A percentile compares a stretch with the other conserved stretches of the same genome.
Conservation (phyloP, 352 stramenopile genomes). For the Pythium sp. region DNA sequence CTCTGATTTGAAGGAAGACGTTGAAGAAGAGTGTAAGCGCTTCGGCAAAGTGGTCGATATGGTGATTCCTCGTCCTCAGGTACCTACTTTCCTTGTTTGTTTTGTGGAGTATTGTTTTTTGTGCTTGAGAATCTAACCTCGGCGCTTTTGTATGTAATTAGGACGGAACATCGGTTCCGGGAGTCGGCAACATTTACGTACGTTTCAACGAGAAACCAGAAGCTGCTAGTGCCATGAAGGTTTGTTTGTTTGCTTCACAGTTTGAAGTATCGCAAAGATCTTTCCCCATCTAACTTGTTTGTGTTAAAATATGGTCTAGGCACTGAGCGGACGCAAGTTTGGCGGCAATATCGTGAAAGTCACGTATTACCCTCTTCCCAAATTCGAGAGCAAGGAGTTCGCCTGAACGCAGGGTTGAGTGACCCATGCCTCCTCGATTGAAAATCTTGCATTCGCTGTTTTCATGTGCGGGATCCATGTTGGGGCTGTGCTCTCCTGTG, state of each 20-base stretch:
- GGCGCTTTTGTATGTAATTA: slow-evolving; percentile 19
- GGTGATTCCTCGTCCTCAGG: slow-evolving; percentile 82
- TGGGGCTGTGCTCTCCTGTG: slow-evolving; percentile 4
- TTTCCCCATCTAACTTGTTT: not conserved
- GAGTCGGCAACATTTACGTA: slow-evolving; percentile 80
- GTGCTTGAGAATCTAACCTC: not conserved
- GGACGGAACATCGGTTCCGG: slow-evolving; percentile 54
- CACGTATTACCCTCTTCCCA: slow-evolving; percentile 68
- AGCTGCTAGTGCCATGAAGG: slow-evolving; percentile 70
- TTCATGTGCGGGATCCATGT: not conserved
- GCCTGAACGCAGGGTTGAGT: slow-evolving; percentile 19
- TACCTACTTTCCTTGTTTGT: slow-evolving; percentile 18
- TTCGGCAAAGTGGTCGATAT: slow-evolving; percentile 68
- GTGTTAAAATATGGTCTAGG: slow-evolving; percentile 26
- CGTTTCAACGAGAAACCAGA: slow-evolving; percentile 61
- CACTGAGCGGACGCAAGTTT: slow-evolving; percentile 83
- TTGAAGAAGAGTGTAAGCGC: slow-evolving; percentile 88
- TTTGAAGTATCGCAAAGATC: not conserved
- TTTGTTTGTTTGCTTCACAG: slow-evolving; percentile 19
- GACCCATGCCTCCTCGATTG: not conserved
- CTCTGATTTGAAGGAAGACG: slow-evolving; percentile 86
- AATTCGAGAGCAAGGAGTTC: slow-evolving; percentile 70
- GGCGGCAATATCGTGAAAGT: slow-evolving; percentile 84
- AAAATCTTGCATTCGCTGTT: not conserved
- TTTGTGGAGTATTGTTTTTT: not conserved